These are phyloP conservation scores for Hysterangium stoloniferum DNA, from an alignment of 768 basidiomycete genomes.

Conservation along the genomic window DNA sequence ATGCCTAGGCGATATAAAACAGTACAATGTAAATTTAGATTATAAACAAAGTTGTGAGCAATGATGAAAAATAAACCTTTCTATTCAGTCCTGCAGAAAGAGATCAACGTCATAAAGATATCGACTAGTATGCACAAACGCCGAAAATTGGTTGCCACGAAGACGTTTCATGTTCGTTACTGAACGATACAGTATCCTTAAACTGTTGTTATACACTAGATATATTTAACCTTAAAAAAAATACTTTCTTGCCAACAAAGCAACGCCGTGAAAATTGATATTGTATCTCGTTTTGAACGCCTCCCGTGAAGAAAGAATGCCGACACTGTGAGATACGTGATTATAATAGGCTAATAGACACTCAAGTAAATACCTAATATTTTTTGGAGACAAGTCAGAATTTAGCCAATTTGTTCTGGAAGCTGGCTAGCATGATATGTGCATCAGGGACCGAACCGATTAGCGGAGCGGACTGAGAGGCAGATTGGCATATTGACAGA, in stretches of 20 bases:
- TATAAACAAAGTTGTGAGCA: slow-evolving; percentile 40
- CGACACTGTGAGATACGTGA: too few species aligned
- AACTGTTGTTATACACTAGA: neutral
- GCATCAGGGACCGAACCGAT: too few species aligned
- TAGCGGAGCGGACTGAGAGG: too few species aligned
- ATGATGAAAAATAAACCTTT: slow-evolving; percentile 44
- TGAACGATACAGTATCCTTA: slow-evolving; percentile 45
- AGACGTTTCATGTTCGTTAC: slow-evolving; percentile 45
- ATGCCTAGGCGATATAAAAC: too few species aligned
- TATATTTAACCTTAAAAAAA: neutral
- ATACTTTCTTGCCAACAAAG: slow-evolving; percentile 31
- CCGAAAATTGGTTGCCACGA: slow-evolving; percentile 48
- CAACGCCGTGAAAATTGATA: slow-evolving; percentile 45
- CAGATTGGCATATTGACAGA: too few species aligned
- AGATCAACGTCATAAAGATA: neutral
- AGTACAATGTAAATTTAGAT: too few species aligned
- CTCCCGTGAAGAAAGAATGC: too few species aligned
- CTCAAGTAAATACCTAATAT: too few species aligned
- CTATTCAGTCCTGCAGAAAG: slow-evolving; percentile 37
- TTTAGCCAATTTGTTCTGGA: too few species aligned
- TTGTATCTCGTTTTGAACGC: slow-evolving; percentile 44
- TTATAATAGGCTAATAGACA: too few species aligned
- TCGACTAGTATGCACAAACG: slow-evolving; percentile 23
- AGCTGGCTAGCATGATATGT: too few species aligned
- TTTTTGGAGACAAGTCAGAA: too few species aligned